These are phyloP conservation scores for Diaporthe nobilis DNA, from an alignment of 2,329 filamentous ascomycete genomes.

Conservation along the genomic window DNA sequence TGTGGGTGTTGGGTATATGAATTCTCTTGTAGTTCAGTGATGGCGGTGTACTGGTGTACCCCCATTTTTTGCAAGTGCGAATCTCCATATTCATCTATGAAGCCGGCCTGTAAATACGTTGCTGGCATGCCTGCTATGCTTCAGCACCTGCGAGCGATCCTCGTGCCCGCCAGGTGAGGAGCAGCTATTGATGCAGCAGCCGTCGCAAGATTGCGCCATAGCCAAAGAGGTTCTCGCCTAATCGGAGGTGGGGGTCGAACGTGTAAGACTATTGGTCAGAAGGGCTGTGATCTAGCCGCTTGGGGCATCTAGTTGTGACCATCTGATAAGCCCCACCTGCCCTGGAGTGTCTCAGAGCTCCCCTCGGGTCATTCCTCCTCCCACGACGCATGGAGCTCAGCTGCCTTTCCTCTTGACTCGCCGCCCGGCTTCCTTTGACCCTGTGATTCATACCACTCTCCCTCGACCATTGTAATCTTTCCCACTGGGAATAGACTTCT, in stretches of 20 bases:
- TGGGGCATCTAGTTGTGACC: conserved; percentile 4
- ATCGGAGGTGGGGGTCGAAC: conserved; percentile 9
- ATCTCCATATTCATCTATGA: neutral
- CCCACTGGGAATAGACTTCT: neutral
- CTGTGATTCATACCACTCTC: neutral
- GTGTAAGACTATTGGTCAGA: conserved; percentile 30
- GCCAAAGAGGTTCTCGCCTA: conserved; percentile 20
- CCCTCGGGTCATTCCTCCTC: conserved; percentile 14
- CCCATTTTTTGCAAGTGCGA: neutral
- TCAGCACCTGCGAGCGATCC: neutral
- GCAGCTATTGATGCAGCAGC: neutral
- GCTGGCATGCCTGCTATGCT: neutral
- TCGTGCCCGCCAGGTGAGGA: neutral
- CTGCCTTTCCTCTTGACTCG: conserved; percentile 23
- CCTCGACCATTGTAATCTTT: neutral
- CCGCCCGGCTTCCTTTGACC: neutral
- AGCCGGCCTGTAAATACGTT: neutral
- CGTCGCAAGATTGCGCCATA: conserved; percentile 27
- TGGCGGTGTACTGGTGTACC: neutral
- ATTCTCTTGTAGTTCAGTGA: too few relatives aligned
- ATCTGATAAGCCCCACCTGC: conserved; percentile 29
- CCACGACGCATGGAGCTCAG: neutral
- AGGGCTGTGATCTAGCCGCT: neutral
- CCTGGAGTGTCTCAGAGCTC: conserved; percentile 7
- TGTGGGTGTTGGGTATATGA: too few relatives aligned